phyloP scores from a whole-genome alignment of 164 flowering plant species.

The Vitis amurensis region DNA sequence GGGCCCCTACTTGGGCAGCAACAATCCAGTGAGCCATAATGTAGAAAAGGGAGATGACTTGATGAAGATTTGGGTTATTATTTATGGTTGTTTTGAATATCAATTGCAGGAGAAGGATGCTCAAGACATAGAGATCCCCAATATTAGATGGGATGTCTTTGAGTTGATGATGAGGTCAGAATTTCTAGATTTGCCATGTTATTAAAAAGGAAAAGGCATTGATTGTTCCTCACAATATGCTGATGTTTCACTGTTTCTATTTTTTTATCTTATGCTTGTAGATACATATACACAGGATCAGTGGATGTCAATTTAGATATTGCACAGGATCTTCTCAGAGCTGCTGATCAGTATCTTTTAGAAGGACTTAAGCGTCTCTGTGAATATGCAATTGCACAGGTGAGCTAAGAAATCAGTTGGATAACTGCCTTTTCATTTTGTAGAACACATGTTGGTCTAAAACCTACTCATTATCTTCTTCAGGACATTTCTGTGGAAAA shows the following conservation, averaged over 20 bases:
- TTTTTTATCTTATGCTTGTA: conserved; percentile 15
- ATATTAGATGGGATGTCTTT: conserved; percentile 60
- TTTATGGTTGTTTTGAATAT: background rate
- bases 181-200: background rate
- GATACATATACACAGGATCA: conserved; percentile 72
- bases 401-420: conserved; percentile 8
- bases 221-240: background rate
- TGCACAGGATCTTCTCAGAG: conserved; percentile 73
- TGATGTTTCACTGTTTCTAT: too few species aligned
- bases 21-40: too few species aligned
- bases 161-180: conserved; percentile 78
- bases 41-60: too few species aligned
- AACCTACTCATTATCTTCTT: background rate
- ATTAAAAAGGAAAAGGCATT: background rate
- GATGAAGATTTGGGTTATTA: background rate
- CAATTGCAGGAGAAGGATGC: conserved; percentile 67
- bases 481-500: conserved; percentile 69
- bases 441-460: background rate
- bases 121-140: conserved; percentile 65
- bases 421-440: background rate
- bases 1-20: too few species aligned
- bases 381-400: conserved; percentile 66
- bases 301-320: conserved; percentile 53
- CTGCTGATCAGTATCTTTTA: conserved; percentile 77
- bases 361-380: conserved; percentile 74